Base-by-base conservation (phyloP, 73 alveolate species). In the Durusdinium trenchii region DNA sequence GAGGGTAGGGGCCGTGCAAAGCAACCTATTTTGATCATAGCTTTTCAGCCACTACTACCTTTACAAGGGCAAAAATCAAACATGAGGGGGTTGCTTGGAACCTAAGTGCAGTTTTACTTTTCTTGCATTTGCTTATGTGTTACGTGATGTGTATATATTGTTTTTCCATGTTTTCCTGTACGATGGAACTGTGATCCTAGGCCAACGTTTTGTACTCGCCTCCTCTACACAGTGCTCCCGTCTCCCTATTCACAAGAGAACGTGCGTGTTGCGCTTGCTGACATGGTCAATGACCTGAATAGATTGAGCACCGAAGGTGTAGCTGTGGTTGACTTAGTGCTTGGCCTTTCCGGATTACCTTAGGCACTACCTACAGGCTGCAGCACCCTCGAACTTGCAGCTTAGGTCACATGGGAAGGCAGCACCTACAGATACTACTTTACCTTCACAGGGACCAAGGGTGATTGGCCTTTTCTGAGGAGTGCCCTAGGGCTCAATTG, bases 181-280 rank as follows among this genome's bases (percentile, higher is more conserved):
- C 23, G 42, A 9, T 32, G 6, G 12, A 9, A 28, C 91, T 47
- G n/a, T n/a, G n/a, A n/a, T n/a, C n/a, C n/a, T 45, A 86, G 95
- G 95, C 95, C 23, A 23, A 16, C 95, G 30, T 57, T 86, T 46
- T 86, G 95, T 83, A 60, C 83, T 16, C 82, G 95, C n/a, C 95
- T 86, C 64, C 83, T 86, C 28, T 57, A 14, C 62, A 62, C 95
- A 35, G 83, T 86, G 43, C 52, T 86, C 46, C 95, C 95, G 14
- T 54, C 48, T 16, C 82, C 76, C 35, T 86, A 52, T 46, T 38
- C 69, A 10, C 42, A 36, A 12, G 82, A 60, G 47, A 86, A 62
- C 10, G 36, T 57, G 83, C 30, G 57, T 5, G 35, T 23, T 3
- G 60, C 42, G 0, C 62, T 86, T 9, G n/a, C n/a, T 32, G 61